Evolutionary conservation across 306 rosid genomes (phyloP).

Genomic region (Vigna reflexopilosa): DNA sequence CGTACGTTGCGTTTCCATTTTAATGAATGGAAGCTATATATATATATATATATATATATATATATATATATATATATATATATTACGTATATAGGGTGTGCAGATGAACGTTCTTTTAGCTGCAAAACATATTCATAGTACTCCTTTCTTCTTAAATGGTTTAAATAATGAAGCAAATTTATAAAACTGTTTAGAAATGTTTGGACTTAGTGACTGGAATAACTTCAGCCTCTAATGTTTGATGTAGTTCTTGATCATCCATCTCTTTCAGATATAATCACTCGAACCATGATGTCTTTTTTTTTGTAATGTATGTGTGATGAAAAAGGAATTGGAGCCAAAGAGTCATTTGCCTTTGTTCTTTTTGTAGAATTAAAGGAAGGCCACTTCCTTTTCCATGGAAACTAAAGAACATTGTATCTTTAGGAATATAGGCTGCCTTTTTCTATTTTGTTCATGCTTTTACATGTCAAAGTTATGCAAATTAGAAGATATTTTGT

Average conservation of each 20-base stretch:
- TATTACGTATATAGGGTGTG: neutral
- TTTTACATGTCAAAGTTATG: neutral
- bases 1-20: too few relatives aligned
- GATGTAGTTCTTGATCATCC: neutral
- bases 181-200: constrained; percentile 1
- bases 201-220: neutral
- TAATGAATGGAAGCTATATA: too few relatives aligned
- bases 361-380: constrained; percentile 31
- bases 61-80: too few relatives aligned
- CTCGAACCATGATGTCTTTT: constrained; percentile 14
- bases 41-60: neutral
- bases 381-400: constrained; percentile 19
- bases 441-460: neutral
- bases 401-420: constrained; percentile 14
- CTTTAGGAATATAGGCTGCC: constrained; percentile 21
- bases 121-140: neutral
- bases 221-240: neutral
- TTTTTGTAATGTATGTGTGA: neutral
- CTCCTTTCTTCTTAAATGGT: neutral
- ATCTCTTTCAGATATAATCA: constrained; percentile 6
- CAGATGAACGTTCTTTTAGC: neutral
- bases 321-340: constrained; percentile 34
- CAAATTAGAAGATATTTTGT: neutral
- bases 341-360: constrained; percentile 13
- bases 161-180: neutral